Evolutionary conservation across 495 filamentous ascomycete genomes (phyloP), one percentile per base, ranked within the genome.

Genomic region (Letharia lupina): DNA sequence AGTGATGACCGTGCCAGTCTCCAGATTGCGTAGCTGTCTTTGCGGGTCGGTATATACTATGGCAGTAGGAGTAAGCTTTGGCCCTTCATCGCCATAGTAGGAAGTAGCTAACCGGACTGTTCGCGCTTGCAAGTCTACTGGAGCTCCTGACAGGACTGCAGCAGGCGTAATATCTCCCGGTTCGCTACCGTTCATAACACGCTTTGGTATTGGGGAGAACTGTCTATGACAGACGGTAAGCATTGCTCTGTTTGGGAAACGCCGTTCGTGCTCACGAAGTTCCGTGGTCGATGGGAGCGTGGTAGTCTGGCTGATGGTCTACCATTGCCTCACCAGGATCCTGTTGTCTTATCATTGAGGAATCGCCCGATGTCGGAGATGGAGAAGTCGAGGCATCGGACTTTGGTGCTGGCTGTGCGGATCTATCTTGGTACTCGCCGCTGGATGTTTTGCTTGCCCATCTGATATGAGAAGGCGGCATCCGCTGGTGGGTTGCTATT

Each of bases 11-110:
- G 69, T 90, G 87, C 86, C 88, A 91, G 67, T 83, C 84, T 72
- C 93, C 93, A 40, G 93, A 97, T 75, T 99, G 94, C 13, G 93
- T 96, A 50, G 94, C 92, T 40, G 95, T 83, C 76, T 99, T 99
- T 62, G 91, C 74, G 23, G 90, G 90, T 70, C 87, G 84, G 80
- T 87, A 97, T 77, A 98, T 98, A 60, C 93, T 96, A 70, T n/a
- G 54, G 48, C 47, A 66, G 70, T 64, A 74, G 70, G 69, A 33
- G 67, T 77, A 62, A 74, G 67, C 61, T 42, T 63, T 28, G 41
- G 62, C 54, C 52, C 59, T 10, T 11, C 39, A 39, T 35, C 68
- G 33, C 44, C n/a, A 33, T 28, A 39, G 31, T 58, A 18, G 42
- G 40, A 60, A 28, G 37, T 54, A 40, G 59, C 79, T 58, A 86